Evolutionary conservation across 371 early-diverging fungal genomes (phyloP), one percentile per base, ranked within the genome.

Genomic region (Circinella minor): DNA sequence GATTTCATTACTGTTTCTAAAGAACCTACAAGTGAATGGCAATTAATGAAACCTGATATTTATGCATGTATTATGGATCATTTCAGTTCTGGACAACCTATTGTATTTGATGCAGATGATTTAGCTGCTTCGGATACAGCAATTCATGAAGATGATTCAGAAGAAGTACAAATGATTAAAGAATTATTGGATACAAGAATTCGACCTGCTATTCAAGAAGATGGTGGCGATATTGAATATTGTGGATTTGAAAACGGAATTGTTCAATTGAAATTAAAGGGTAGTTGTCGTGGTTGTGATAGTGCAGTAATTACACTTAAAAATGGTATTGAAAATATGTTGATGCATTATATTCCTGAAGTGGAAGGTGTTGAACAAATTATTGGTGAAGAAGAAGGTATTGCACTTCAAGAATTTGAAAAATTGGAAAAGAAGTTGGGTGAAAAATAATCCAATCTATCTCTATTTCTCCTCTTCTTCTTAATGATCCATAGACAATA

Each of bases 321-420:
- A 88, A 95, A 96, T 72, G 99, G 99, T 4, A 97, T 99, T 69
- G 98, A 98, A 80, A 96, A 95, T 70, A 99, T 99, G 99, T 79
- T 99, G 73, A 96, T 93, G 91, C 97, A 99, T 78, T 99, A 98
- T 75, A 91, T 99, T 61, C 98, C 98, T 1, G 98, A 98, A 74
- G 96, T 99, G n/a, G 85, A 91, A 34, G 81, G 89, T 4, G 98
- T 99, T 3, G 97, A 96, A 76, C 97, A 97, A 81, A 89, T 92
- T 34, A 83, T 90, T 70, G 89, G 81, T 68, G 85, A 85, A 60
- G 69, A 74, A 15, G 85, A 85, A 48, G 69, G 74, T 3, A 69
- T 85, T 46, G 76, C 80, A 9, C 69, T 81, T 63, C 80, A 82
- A 73, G 85, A 85, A 68, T 85, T 85, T 62, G 85, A 82, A n/a